Evolutionary conservation across 805 yeast genomes (phyloP), one percentile per base, ranked within the genome.

Genomic region (Pichia deserticola): DNA sequence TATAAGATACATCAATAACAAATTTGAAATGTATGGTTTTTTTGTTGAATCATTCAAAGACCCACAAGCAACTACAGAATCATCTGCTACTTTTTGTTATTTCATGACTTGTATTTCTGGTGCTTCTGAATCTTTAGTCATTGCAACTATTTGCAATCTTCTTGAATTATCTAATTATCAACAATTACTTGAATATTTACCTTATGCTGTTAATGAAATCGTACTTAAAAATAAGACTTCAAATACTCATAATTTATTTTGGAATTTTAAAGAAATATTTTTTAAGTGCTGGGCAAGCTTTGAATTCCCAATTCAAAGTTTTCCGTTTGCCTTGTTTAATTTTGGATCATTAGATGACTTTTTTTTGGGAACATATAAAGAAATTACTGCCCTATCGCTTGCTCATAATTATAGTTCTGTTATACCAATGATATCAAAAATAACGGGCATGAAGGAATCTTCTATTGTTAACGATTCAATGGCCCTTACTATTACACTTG

Each of bases 211-310:
- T 5, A 32, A 33, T 1, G 45, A 46, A 1, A 61, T 71, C 35
- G 60, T 72, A 7, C 5, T 25, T 1, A 29, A 34, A 5, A 53
- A 60, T 37, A 51, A 53, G 0, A 40, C 62, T 6, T 34, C 45
- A 0, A 40, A 48, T 13, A 39, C 62, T 0, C 53, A 41, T 13
- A 45, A 42, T 1, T 49, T 76, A 5, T 73, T 73, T 52, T 58
- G 59, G 44, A 48, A 54, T 11, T 57, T 66, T 30, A 66, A 61
- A 43, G 54, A 67, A 36, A 69, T 69, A 12, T 58, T 77, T 4
- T 59, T 78, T 43, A 72, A 66, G 48, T 64, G 64, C 25, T 78
- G 82, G 81, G 63, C 65, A 59, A 59, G 61, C n/a, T 65, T 63
- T 47, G 61, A 64, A 4, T 42, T 55, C 11, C 54, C 59, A 4